Base-by-base conservation (phyloP, 192 early-diverging fungal genomes). In the Funneliformis geosporum region DNA sequence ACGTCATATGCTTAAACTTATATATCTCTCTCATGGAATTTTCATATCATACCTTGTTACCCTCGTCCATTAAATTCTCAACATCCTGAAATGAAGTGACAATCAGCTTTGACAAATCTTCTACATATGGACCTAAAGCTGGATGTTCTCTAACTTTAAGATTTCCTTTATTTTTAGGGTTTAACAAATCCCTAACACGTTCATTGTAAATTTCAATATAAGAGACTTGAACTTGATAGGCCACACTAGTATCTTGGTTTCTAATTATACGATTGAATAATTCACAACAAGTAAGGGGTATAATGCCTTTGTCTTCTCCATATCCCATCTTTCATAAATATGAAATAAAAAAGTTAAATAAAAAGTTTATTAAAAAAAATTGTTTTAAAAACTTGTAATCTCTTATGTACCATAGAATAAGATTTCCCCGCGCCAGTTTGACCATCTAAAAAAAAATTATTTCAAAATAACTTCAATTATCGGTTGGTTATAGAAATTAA, bases 181-280 rank as follows among this genome's bases (percentile, higher is more conserved):
- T 94, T 7, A 96, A 85, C 46, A 96, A 80, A 86, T 96, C 95
- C 2, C 91, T 86, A 33, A 96, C 95, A 8, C 88, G 86, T 83
- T 96, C 95, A 75, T 93, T 94, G 85, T 96, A 96, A 39, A 97
- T 95, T 83, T 98, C 97, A 78, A 98, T 88, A 83, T 98, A 98
- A 21, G 92, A 93, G 21, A 95, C 94, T 80, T 94, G 90, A 9
- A 95, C 94, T 27, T 88, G 84, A 77, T 87, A 92, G 47, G 89
- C 86, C 5, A 87, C 33, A 21, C 76, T 78, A 33, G 85, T 73
- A 59, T 91, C 85, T 9, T 43, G 79, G 23, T 80, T 84, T 44
- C 81, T 50, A 9, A 71, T 70, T 73, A 95, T 94, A 64, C 88
- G 80, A 33, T 87, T 83, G 83, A 98, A 98, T 33, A 98, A 85